Conservation (phyloP, 2,329 filamentous ascomycete species). For the Fusarium sterilihyphosum region DNA sequence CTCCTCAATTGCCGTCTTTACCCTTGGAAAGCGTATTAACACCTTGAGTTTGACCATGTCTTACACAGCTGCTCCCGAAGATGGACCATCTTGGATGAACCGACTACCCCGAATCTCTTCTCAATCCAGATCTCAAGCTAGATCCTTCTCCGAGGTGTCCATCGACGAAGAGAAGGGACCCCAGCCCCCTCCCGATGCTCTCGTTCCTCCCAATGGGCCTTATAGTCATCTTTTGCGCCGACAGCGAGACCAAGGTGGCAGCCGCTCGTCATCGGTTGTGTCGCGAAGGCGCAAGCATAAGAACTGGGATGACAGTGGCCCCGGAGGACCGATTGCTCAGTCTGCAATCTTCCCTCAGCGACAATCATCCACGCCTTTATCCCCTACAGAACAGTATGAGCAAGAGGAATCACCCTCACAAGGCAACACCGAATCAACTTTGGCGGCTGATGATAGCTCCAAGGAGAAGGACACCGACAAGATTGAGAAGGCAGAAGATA, state of each 20-base stretch:
- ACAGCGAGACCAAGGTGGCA: conserved; percentile 78
- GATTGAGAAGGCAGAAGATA: conserved; percentile 38
- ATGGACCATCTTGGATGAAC: conserved; percentile 95
- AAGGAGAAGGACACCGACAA: conserved; percentile 45
- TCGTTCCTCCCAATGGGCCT: conserved; percentile 73
- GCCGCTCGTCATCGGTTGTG: conserved; percentile 68
- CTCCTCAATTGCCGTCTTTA: conserved; percentile 98
- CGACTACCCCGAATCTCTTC: conserved; percentile 78
- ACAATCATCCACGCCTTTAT: conserved; percentile 41
- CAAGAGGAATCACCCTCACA: conserved; percentile 45
- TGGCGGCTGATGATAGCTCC: conserved; percentile 47
- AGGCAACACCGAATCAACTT: conserved; percentile 49
- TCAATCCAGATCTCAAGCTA: conserved; percentile 81
- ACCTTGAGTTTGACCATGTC: conserved; percentile 95
- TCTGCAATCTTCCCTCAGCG: conserved; percentile 84
- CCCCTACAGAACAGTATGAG: conserved; percentile 37
- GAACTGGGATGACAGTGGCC: conserved; percentile 77
- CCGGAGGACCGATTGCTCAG: conserved; percentile 87
- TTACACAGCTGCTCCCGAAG: conserved; percentile 89
- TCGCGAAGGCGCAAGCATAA: conserved; percentile 72
- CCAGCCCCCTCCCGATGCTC: conserved; percentile 72
- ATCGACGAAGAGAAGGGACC: conserved; percentile 70
- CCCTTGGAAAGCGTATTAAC: conserved; percentile 97
- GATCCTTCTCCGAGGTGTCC: conserved; percentile 84
- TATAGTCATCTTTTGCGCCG: conserved; percentile 75